These are phyloP conservation scores for Parafenestella ontariensis DNA, from an alignment of 2,329 filamentous ascomycete genomes.

Conservation along the genomic window DNA sequence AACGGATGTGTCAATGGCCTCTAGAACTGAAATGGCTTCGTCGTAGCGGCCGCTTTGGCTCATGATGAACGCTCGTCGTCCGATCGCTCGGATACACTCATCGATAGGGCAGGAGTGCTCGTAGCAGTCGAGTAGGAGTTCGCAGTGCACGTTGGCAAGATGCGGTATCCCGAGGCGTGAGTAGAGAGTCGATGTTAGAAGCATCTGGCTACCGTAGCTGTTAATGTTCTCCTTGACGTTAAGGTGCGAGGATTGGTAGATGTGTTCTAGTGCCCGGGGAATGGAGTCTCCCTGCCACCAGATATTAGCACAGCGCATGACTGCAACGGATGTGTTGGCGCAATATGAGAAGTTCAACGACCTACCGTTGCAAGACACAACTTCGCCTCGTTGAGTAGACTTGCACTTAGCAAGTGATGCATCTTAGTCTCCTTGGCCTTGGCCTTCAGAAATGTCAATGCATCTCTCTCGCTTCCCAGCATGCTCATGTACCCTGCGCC, in stretches of 20 bases:
- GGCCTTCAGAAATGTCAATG: conserved; percentile 79
- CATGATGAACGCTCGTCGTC: conserved; percentile 71
- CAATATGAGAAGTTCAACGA: not conserved
- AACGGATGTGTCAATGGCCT: conserved; percentile 65
- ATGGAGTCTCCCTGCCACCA: conserved; percentile 61
- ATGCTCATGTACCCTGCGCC: conserved; percentile 75
- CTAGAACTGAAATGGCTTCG: conserved; percentile 68
- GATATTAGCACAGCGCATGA: not conserved
- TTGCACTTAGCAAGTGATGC: conserved; percentile 83
- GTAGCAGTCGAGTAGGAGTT: conserved; percentile 80
- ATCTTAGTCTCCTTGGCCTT: conserved; percentile 87
- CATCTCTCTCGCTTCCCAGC: conserved; percentile 80
- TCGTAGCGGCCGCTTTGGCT: conserved; percentile 73
- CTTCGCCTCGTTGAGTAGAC: conserved; percentile 85
- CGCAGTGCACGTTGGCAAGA: conserved; percentile 67
- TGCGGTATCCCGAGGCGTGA: conserved; percentile 71
- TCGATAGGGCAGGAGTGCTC: conserved; percentile 70
- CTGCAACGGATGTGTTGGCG: not conserved
- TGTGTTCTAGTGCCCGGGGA: conserved; percentile 72
- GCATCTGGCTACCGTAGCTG: conserved; percentile 75
- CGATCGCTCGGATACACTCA: conserved; percentile 77
- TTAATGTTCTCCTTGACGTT: conserved; percentile 78
- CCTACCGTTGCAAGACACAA: conserved; percentile 76
- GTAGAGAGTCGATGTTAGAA: conserved; percentile 76
- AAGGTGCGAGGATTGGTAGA: conserved; percentile 83